Base-by-base conservation (phyloP, 805 yeast genomes). In the Teunomyces cretensis region DNA sequence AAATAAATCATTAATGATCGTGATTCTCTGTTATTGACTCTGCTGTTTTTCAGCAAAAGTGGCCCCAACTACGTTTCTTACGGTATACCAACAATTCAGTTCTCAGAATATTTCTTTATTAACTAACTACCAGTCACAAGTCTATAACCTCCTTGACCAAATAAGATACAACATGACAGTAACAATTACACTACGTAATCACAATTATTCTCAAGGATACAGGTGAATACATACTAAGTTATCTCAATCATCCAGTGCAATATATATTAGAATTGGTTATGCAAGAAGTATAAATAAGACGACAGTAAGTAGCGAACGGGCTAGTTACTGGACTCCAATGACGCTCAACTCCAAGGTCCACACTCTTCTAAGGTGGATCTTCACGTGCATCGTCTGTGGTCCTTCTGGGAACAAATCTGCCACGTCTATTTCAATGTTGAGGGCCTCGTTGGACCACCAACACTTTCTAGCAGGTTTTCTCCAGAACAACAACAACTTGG, bases 381-480 rank as follows among this genome's bases (percentile, higher is more conserved):
- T 83, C 19, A 90, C 79, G 24, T 45, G 46, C 44, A 56, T 49
- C 2, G 33, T 33, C 12, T 42, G 45, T 2, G 64, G 64, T 4
- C 76, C 63, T n/a, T 51, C 53, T 4, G 46, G 47, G 42, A 54
- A 46, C 11, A 55, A 35, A 33, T 59, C 62, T 38, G 52, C 59
- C 17, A 52, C 56, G 53, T 60, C 49, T 4, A 78, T 51, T 30
- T 65, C 65, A 16, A 80, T 62, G 6, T 80, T 82, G 15, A 80
- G 65, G 24, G 65, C 71, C 36, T 81, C 79, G 60, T 82, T 80
- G 6, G 88, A 77, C 99, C 99, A 94, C 99, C 99, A 94, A 69
- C 99, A 94, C 62, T 94, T 94, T 60, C 98, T 79, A 2, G 99
- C 99, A 1, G 99, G 99, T 61, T 94, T 94, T 51, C 96, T 79